A percentile compares a stretch with the other conserved stretches of the same genome.
phyloP scores from a whole-genome alignment of 371 early-diverging fungal genomes.

The Rhizopus stolonifer region DNA sequence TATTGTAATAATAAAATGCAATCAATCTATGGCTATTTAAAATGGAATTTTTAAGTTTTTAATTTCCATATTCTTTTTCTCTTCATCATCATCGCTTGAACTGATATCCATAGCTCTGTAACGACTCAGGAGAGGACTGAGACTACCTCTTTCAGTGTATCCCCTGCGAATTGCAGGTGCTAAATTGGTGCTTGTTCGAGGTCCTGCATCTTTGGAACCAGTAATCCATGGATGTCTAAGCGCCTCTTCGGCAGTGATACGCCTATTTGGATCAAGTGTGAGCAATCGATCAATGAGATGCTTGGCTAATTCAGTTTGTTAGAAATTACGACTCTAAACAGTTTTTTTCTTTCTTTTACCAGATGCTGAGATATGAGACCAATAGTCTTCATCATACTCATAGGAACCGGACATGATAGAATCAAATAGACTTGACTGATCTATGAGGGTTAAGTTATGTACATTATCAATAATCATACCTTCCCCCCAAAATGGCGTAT shows the following conservation, averaged over 20 bases:
- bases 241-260: slow-evolving; percentile 76
- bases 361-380: slow-evolving; percentile 74
- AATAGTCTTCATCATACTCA: slow-evolving; percentile 77
- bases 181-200: slow-evolving; percentile 30
- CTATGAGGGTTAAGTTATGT: slow-evolving; percentile 14
- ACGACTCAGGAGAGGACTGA: not conserved
- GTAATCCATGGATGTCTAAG: slow-evolving; percentile 76
- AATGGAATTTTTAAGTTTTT: not conserved
- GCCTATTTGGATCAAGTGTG: slow-evolving; percentile 66
- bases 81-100: not conserved
- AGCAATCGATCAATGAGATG: slow-evolving; percentile 74
- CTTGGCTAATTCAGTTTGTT: slow-evolving; percentile 62
- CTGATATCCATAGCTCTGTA: not conserved
- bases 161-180: slow-evolving; percentile 24
- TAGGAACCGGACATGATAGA: slow-evolving; percentile 68
- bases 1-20: too few relatives aligned
- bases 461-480: slow-evolving; percentile 27
- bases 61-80: not conserved
- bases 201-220: slow-evolving; percentile 24
- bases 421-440: slow-evolving; percentile 60
- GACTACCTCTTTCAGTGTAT: slow-evolving; percentile 18
- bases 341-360: slow-evolving; percentile 28
- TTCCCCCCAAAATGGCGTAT: slow-evolving; percentile 88
- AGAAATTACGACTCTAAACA: not conserved
- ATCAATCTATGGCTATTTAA: not conserved